phyloP scores from a whole-genome alignment of 495 filamentous ascomycete genomes.

The Aspergillus biplanus region DNA sequence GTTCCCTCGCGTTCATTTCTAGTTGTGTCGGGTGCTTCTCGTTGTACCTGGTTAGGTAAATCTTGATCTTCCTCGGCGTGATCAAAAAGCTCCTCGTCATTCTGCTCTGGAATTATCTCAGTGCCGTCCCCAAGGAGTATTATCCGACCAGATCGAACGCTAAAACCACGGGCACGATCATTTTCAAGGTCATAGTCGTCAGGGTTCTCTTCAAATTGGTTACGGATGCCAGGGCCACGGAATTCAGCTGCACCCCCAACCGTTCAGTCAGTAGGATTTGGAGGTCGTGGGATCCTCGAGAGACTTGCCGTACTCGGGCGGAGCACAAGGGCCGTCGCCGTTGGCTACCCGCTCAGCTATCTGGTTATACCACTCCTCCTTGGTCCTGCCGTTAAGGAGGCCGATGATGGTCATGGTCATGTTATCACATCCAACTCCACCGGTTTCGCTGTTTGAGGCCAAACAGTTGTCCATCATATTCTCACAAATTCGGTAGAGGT shows the following conservation, averaged over 20 bases:
- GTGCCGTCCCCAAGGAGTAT: slow-evolving; percentile 95
- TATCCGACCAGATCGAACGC: slow-evolving; percentile 74
- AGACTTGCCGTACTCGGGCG: slow-evolving; percentile 98
- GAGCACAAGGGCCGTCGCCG: slow-evolving; percentile 97
- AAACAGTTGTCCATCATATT: slow-evolving; percentile 99
- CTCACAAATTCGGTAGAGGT: slow-evolving; percentile 90
- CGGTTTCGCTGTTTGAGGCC: slow-evolving; percentile 94
- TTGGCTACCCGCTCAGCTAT: slow-evolving; percentile 92
- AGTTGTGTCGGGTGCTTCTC: slow-evolving; percentile 37
- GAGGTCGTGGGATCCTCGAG: slow-evolving; percentile 51
- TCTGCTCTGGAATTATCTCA: slow-evolving; percentile 81
- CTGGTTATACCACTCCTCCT: slow-evolving; percentile 97
- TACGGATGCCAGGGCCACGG: slow-evolving; percentile 79
- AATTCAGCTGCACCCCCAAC: slow-evolving; percentile 78
- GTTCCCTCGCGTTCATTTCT: slow-evolving; percentile 61
- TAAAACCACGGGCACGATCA: slow-evolving; percentile 63
- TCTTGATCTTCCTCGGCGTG: slow-evolving; percentile 82
- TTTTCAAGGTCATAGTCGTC: slow-evolving; percentile 90
- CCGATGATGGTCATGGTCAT: slow-evolving; percentile 97
- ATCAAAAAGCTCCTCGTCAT: slow-evolving; percentile 92
- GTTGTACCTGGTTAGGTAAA: slow-evolving; percentile 58
- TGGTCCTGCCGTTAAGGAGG: slow-evolving; percentile 85
- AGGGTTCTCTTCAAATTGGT: slow-evolving; percentile 88
- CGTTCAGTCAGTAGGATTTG: slow-evolving; percentile 52
- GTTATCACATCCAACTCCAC: slow-evolving; percentile 97